Evolutionary conservation across 345 rosid species (phyloP), one percentile per base, ranked within the genome.

Genomic region (Boechera stricta): DNA sequence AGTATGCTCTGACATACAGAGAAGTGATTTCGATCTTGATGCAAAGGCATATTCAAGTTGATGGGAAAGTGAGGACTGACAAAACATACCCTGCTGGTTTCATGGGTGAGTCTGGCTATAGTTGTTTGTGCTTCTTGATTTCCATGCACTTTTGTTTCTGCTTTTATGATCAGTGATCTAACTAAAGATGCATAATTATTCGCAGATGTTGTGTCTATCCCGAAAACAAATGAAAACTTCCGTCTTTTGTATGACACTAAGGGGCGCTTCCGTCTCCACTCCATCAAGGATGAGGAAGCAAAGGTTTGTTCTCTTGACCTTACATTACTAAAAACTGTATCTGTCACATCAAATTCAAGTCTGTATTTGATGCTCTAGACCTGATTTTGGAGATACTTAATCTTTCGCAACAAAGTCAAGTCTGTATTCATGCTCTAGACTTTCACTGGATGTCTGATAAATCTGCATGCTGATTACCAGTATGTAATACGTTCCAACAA

Each of bases 201-300:
- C 10, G 4, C 55, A 66, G 96, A 90, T 84, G 96, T 89, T 56
- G 89, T 90, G 71, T 85, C 91, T 7, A 89, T 90, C 59, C 93
- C 93, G n/a, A 90, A 90, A 75, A 90, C 96, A 28, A 87, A 84
- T 39, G 93, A 90, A 71, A 87, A 76, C 82, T 88, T 88, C 74
- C 91, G 96, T 48, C 87, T 90, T 6, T 84, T 90, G 60, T 90
- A 87, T 73, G 96, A 90, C n/a, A 74, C 78, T 24, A 74, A 74
- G 51, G 72, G 72, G 10, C 58, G 78, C 1, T 74, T 74, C 77
- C 71, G 72, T 57, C 58, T 74, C 13, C 78, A 74, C 72, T 57
- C 78, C 15, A 36, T 74, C 66, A 74, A 10, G 24, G 78, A 74
- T 3, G 78, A 74, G 67, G 72, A 74, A 67, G 82, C 96, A 35